A percentile compares a stretch with the other conserved stretches of the same genome.
These are phyloP conservation scores for Oxalis stricta DNA, from an alignment of 441 rosid genomes.

Conservation along the genomic window DNA sequence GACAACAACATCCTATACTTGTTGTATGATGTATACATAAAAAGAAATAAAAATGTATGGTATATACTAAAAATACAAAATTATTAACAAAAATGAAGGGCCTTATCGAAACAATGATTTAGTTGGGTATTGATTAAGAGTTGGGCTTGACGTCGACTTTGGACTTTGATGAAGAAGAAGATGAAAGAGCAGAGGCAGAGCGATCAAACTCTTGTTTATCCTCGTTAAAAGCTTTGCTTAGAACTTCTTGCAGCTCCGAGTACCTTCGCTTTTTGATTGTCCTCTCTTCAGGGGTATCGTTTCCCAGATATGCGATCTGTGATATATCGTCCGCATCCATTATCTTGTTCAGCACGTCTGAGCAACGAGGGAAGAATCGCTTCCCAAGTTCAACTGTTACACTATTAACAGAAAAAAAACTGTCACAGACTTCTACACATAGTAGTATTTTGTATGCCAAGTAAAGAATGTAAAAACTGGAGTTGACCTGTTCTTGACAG, in stretches of 20 bases:
- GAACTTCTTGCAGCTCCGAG: conserved; percentile 44
- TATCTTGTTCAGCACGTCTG: conserved; percentile 51
- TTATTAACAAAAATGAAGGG: no score
- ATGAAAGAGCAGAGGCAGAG: conserved; percentile 29
- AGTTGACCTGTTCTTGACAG: conserved; percentile 56
- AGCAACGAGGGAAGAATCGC: conserved; percentile 70
- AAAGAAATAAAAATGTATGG: no score
- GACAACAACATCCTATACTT: no score
- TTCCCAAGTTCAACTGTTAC: conserved; percentile 65
- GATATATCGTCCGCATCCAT: conserved; percentile 55
- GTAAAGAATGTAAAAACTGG: neutral
- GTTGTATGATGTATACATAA: no score
- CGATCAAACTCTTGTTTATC: conserved; percentile 43
- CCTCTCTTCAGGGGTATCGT: conserved; percentile 40
- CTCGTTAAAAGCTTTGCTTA: conserved; percentile 44
- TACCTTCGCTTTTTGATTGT: conserved; percentile 39
- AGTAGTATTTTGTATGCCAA: no score
- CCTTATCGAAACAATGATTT: no score
- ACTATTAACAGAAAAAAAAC: conserved; percentile 1
- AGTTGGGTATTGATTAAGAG: no score
- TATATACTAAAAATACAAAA: no score
- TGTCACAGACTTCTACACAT: neutral
- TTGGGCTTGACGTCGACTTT: conserved; percentile 10
- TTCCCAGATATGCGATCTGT: conserved; percentile 34
- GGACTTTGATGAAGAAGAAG: conserved; percentile 37